These are phyloP conservation scores for Populus tomentosa DNA, from an alignment of 441 rosid species.

Conservation along the genomic window DNA sequence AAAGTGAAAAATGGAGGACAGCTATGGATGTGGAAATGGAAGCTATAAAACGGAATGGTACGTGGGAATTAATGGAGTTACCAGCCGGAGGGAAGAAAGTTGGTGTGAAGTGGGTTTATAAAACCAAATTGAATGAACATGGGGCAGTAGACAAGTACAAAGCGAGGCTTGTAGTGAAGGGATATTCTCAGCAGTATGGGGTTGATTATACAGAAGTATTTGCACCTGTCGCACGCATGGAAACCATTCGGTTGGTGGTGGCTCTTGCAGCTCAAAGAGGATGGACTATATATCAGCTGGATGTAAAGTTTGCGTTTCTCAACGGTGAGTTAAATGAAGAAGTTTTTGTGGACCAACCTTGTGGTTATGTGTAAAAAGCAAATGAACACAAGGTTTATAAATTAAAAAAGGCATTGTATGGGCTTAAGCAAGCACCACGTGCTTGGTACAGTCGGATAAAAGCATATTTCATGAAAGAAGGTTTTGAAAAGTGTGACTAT, in stretches of 20 bases:
- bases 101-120: constrained; percentile 8
- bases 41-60: neutral
- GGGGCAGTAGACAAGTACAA: neutral
- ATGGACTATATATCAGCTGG: no score
- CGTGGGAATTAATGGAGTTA: neutral
- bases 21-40: neutral
- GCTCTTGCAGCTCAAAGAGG: neutral
- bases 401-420: neutral
- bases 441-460: no score
- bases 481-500: no score
- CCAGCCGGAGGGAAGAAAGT: neutral
- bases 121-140: neutral
- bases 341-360: neutral
- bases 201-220: neutral
- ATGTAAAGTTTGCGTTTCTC: neutral
- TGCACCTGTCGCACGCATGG: constrained; percentile 1
- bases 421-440: no score
- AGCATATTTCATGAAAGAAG: no score
- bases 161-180: constrained; percentile 3
- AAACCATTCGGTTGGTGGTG: neutral
- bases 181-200: neutral
- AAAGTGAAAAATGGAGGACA: neutral
- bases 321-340: neutral
- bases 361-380: neutral
- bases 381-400: neutral